phyloP scores from a whole-genome alignment of 192 early-diverging fungal species.

The Podila horticola region DNA sequence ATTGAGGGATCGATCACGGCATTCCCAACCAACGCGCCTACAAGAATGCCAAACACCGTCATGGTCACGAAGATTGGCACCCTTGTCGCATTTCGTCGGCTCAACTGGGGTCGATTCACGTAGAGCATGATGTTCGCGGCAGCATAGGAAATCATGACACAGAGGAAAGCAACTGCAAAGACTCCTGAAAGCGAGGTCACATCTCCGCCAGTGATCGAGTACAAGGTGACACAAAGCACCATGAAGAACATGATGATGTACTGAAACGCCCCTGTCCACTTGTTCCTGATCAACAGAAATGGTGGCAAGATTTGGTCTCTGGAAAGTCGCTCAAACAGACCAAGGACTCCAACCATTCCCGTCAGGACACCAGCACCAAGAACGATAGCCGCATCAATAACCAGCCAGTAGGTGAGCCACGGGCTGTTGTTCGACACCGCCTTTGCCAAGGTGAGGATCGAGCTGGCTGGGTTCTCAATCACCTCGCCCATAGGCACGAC shows the following conservation, averaged over 20 bases:
- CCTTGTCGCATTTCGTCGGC: constrained; percentile 24
- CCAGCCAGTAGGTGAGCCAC: constrained; percentile 56
- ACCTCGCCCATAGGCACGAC: constrained; percentile 60
- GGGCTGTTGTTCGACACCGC: constrained; percentile 34
- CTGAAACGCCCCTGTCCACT: constrained; percentile 57
- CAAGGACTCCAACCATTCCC: constrained; percentile 63
- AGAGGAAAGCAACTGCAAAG: constrained; percentile 63
- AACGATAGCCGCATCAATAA: constrained; percentile 67
- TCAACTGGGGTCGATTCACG: constrained; percentile 56
- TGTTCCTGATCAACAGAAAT: constrained; percentile 57
- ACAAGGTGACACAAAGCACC: constrained; percentile 58
- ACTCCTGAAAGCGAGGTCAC: constrained; percentile 59
- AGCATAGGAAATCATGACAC: constrained; percentile 56
- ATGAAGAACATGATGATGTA: constrained; percentile 63
- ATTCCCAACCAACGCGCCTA: constrained; percentile 56
- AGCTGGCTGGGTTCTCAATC: constrained; percentile 46
- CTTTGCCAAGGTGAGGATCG: constrained; percentile 56
- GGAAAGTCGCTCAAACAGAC: constrained; percentile 62
- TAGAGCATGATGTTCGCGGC: constrained; percentile 58
- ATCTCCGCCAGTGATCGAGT: constrained; percentile 53
- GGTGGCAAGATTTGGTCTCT: constrained; percentile 61
- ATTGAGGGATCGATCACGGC: constrained; percentile 54
- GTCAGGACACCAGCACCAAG: constrained; percentile 68
- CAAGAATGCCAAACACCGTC: constrained; percentile 28
- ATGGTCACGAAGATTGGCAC: constrained; percentile 46